Evolutionary conservation across 495 filamentous ascomycete species (phyloP).

Genomic region (Hypoxylon fragiforme): DNA sequence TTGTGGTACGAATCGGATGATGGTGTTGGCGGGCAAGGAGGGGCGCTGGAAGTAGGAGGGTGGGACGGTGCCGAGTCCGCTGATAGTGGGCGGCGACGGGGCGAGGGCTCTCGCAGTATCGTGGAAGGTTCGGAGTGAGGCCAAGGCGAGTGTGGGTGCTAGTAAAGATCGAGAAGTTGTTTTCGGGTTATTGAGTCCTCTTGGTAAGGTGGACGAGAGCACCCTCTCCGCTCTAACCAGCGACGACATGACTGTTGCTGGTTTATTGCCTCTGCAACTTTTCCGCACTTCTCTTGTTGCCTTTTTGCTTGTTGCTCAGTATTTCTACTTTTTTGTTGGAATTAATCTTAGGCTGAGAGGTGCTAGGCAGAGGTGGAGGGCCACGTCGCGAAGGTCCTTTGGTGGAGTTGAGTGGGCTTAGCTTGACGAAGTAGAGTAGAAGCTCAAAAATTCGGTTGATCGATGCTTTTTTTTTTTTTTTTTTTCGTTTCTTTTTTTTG

Average conservation of each 20-base stretch:
- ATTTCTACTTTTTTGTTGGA: not conserved
- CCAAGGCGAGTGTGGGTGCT: slow-evolving; percentile 23
- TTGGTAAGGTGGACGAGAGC: slow-evolving; percentile 37
- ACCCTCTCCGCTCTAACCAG: slow-evolving; percentile 39
- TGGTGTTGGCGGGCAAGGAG: slow-evolving; percentile 84
- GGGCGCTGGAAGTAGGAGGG: slow-evolving; percentile 61
- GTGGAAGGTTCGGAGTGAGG: slow-evolving; percentile 38
- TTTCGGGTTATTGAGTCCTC: slow-evolving; percentile 14
- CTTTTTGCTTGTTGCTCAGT: not conserved
- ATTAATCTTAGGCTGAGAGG: not conserved
- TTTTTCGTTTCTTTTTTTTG: too few relatives aligned
- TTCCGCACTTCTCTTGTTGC: slow-evolving; percentile 1
- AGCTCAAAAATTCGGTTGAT: not conserved
- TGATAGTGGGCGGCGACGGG: slow-evolving; percentile 15
- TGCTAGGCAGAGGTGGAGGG: slow-evolving; percentile 3
- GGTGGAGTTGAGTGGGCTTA: not conserved
- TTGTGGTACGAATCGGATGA: slow-evolving; percentile 96
- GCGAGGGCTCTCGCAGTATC: slow-evolving; percentile 26
- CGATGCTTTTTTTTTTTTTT: too few relatives aligned
- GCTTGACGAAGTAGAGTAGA: not conserved
- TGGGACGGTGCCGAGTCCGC: slow-evolving; percentile 41
- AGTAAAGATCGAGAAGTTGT: slow-evolving; percentile 18
- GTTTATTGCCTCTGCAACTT: not conserved
- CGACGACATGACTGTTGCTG: slow-evolving; percentile 38
- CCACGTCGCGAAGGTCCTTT: slow-evolving; percentile 8